Base-by-base conservation (phyloP, 2,329 filamentous ascomycete genomes). In the Sarocladiaceae sp. region DNA sequence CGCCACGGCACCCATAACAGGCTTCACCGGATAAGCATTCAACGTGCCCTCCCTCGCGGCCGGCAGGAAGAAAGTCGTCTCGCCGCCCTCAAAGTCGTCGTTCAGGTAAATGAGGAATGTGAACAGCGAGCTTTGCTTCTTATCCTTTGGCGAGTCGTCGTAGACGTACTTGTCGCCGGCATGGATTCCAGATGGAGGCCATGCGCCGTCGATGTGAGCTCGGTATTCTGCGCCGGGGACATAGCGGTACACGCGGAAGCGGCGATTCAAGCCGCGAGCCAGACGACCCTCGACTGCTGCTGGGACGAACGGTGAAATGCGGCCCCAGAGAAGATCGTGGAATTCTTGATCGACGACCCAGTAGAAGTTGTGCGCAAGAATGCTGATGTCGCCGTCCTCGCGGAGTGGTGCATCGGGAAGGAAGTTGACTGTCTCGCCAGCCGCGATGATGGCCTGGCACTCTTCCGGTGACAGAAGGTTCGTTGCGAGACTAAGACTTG, bases 341-440 rank as follows among this genome's bases (percentile, higher is more conserved):
- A 88, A 87, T 0, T 74, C 71, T 20, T 73, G 71, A 57, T 88
- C 85, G 12, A 83, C 74, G 8, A 88, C 73, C 85, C 85, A 88
- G 70, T 88, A 88, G 58, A 88, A 87, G 64, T 88, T 88, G 69
- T 88, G 85, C 0, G 85, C 85, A 1, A 88, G 66, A 44, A 88
- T 77, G 59, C 82, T 86, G 22, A 75, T 74, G 51, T 86, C 82
- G 15, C 80, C 82, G 52, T 84, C 82, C n/a, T 82, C 80, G 2
- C 82, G 79, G 26, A 88, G 69, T 0, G 85, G 85, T 1, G 83
- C 82, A 59, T 89, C 86, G 0, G 86, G 85, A 0, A 84, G 72
- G 56, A 88, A 89, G 6, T 78, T 78, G 42, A 87, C 77, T 0
- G 74, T 73, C 62, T 89, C 86, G 4, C 80, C 84, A 0, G 84